Base-by-base conservation (phyloP, 768 basidiomycete genomes). In the Lactarius psammicola region DNA sequence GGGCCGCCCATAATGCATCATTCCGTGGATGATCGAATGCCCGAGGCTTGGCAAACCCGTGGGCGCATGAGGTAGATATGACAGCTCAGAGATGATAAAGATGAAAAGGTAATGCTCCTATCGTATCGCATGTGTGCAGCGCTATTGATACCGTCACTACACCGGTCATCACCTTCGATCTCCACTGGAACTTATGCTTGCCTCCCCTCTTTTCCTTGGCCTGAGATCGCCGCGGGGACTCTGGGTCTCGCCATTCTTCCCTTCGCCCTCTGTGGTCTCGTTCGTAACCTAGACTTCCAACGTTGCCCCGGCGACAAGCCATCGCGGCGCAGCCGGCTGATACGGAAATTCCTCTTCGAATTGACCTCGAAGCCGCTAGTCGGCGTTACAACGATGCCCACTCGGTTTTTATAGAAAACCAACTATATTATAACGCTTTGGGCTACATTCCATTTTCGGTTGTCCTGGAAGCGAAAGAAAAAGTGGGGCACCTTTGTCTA, bases 1-100 rank as follows among this genome's bases (percentile, higher is more conserved):
- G 20, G 56, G 28, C 63, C 46, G 56, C 36, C 34, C 56, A 58
- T 51, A 46, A 51, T 26, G n/a, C 36, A 30, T 30, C 49, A 26
- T 51, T 56, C 62, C 56, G n/a, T 34, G 46, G 46, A 51, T 57
- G 26, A 63, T 38, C 2, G n/a, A 51, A 49, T 38, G 34, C 34
- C 63, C 63, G 63, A 58, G 56, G 63, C 34, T 28, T 17, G 18
- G 56, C n/a, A 58, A 58, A 46, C 49, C 49, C 49, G 17, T 44
- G 42, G 28, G 23, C 17, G 38, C 54, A 7, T 46, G 30, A 42
- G 46, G 57, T 64, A 26, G 51, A 55, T 23, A 26, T 59, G 31
- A 31, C 31, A 38, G 51, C 23, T 9, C 36, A 49, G 33, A 38
- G 28, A n/a, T 31, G 38, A 40, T 28, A 44, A 31, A 31, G 54